phyloP scores from a whole-genome alignment of 768 basidiomycete species.

The Mycena rebaudengoi region DNA sequence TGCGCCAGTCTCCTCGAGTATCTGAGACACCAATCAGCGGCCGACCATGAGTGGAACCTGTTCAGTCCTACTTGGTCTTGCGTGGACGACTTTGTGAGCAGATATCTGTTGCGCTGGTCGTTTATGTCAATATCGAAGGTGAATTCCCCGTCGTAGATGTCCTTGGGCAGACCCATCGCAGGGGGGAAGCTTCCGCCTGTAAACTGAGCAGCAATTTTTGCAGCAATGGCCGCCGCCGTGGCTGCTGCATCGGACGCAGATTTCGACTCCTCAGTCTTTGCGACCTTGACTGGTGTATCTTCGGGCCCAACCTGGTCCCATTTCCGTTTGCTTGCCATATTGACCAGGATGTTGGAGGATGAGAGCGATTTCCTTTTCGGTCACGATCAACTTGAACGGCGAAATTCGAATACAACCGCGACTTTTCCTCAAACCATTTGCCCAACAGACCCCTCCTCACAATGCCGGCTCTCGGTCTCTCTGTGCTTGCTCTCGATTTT shows the following conservation, averaged over 20 bases:
- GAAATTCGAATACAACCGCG: too few relatives aligned
- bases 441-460: too few relatives aligned
- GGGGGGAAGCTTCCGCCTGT: slow-evolving; percentile 62
- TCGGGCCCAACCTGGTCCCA: slow-evolving; percentile 59
- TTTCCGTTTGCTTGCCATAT: too few relatives aligned
- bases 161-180: too few relatives aligned
- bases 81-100: slow-evolving; percentile 92
- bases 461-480: too few relatives aligned
- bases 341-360: too few relatives aligned
- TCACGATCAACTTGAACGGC: too few relatives aligned
- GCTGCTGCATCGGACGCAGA: slow-evolving; percentile 53
- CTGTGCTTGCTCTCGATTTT: too few relatives aligned
- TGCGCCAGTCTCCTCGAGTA: slow-evolving; percentile 91
- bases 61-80: slow-evolving; percentile 92
- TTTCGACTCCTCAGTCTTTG: slow-evolving; percentile 46
- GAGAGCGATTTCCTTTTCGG: too few relatives aligned
- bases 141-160: slow-evolving; percentile 68
- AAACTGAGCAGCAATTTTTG: slow-evolving; percentile 94
- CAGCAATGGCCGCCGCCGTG: slow-evolving; percentile 83
- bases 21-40: slow-evolving; percentile 54
- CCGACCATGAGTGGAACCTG: slow-evolving; percentile 43
- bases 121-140: slow-evolving; percentile 72
- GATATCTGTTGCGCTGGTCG: slow-evolving; percentile 83
- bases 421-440: too few relatives aligned
- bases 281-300: slow-evolving; percentile 57